phyloP scores from a whole-genome alignment of 2,329 filamentous ascomycete species.

The Emergomyces pasteurianus region DNA sequence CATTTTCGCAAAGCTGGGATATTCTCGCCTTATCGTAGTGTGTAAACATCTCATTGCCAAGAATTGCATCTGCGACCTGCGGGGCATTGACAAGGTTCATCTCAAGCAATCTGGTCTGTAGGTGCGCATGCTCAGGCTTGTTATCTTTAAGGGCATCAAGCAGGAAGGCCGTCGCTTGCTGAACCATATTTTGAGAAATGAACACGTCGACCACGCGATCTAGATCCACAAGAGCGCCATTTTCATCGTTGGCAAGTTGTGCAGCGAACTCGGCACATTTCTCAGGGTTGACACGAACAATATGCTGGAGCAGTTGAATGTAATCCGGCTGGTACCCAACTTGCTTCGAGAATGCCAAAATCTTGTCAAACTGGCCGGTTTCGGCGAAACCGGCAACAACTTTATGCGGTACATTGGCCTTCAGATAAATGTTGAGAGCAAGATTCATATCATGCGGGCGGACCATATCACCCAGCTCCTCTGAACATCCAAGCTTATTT shows the following conservation, averaged over 20 bases:
- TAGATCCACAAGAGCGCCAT: constrained; percentile 77
- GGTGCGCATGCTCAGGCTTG: constrained; percentile 78
- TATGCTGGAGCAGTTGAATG: constrained; percentile 81
- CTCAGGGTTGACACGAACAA: constrained; percentile 80
- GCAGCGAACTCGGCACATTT: constrained; percentile 92
- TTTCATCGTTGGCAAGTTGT: constrained; percentile 79
- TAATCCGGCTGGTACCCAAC: constrained; percentile 91
- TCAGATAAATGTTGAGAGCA: constrained; percentile 78
- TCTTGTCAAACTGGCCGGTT: constrained; percentile 93
- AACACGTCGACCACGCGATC: constrained; percentile 96
- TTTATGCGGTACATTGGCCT: constrained; percentile 84
- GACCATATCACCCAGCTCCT: constrained; percentile 90
- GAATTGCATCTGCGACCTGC: constrained; percentile 93
- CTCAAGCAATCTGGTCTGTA: constrained; percentile 90
- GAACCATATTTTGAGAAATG: constrained; percentile 94
- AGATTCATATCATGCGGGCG: constrained; percentile 79
- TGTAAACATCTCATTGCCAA: constrained; percentile 97
- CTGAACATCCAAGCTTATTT: constrained; percentile 89
- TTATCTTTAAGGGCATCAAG: constrained; percentile 93
- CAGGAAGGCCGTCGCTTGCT: constrained; percentile 95
- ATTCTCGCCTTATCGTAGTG: constrained; percentile 89
- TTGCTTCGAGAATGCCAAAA: constrained; percentile 78
- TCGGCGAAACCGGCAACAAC: constrained; percentile 92
- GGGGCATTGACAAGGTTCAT: constrained; percentile 97
- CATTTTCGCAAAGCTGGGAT: constrained; percentile 83